These are phyloP conservation scores for Takashimella koratensis DNA, from an alignment of 1,284 basidiomycete genomes.

Conservation along the genomic window DNA sequence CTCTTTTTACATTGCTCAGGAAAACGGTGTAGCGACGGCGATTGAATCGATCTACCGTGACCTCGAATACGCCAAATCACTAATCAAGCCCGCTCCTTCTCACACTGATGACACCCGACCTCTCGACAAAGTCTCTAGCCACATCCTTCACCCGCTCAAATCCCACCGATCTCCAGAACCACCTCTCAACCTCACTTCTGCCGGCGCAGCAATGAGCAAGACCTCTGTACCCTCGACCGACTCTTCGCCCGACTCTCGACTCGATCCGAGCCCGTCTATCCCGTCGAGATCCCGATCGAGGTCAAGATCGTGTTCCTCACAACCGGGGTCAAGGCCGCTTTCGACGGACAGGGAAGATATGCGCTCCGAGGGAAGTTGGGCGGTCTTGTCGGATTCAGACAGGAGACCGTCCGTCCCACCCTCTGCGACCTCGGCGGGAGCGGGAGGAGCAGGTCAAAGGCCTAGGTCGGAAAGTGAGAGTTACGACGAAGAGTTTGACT, in stretches of 20 bases:
- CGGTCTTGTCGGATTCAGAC: background rate
- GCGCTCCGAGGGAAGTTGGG: background rate
- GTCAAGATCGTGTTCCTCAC: no score
- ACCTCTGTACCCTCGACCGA: no score
- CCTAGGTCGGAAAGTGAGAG: background rate
- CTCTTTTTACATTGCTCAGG: no score
- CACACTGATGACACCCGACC: constrained; percentile 6
- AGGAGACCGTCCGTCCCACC: no score
- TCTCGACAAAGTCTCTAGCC: constrained; percentile 16
- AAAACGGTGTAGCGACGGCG: constrained; percentile 81
- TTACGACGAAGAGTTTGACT: background rate
- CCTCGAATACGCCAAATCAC: constrained; percentile 76
- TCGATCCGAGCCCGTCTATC: no score
- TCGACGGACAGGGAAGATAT: constrained; percentile 1
- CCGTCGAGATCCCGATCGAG: no score
- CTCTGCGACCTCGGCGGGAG: no score
- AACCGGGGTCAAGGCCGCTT: background rate
- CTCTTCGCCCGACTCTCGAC: no score
- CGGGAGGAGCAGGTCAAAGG: no score
- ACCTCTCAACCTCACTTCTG: background rate
- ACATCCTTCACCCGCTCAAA: constrained; percentile 15
- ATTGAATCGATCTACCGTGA: constrained; percentile 91
- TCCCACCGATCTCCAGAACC: background rate
- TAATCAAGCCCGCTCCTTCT: constrained; percentile 60
- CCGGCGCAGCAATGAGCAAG: background rate